Evolutionary conservation across 2,329 filamentous ascomycete genomes (phyloP), one percentile per base, ranked within the genome.

Genomic region (Neophaeococcomyces mojaviensis): DNA sequence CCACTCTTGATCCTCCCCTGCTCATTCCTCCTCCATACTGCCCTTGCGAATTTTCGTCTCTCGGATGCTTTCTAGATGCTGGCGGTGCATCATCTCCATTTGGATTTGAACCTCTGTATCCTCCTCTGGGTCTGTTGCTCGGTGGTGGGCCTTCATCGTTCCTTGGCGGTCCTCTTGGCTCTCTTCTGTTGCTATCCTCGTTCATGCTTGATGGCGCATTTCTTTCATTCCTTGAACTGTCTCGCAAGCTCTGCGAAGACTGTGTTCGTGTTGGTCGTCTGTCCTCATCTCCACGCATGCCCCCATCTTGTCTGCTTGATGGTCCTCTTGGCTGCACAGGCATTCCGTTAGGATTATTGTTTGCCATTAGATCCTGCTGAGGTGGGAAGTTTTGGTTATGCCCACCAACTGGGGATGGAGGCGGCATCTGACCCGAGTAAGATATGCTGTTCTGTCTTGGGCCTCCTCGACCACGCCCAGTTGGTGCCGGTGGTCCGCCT

Each of bases 381-480:
- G 60, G 53, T 32, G 57, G 55, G 20, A 36, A 44, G 24, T 56
- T 58, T n/a, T 53, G 48, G 15, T 55, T 45, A 38, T 47, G 58
- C 37, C 57, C 44, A 30, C 47, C 53, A 19, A 56, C 59, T 9
- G 59, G 49, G 2, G 64, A 56, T 34, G 60, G 59, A 30, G 60
- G 64, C 42, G 60, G 52, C 22, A 49, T 45, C 46, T 50, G 51
- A 16, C 43, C 34, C 3, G 49, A 22, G 30, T 48, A 49, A 33
- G 47, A 55, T 43, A 46, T 45, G 30, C 52, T 57, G 9, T 60
- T 49, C 51, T 68, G 65, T 46, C 68, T 42, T 45, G 47, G 37
- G 9, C 47, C 59, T 24, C 59, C 58, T 15, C 66, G 65, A 49
- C 68, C 60, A 34, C 68, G 67, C 19, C 68, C 64, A 39, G 65